These are phyloP conservation scores for Pseudogymnoascus pannorum DNA, from an alignment of 2,329 filamentous ascomycete genomes.

Conservation along the genomic window DNA sequence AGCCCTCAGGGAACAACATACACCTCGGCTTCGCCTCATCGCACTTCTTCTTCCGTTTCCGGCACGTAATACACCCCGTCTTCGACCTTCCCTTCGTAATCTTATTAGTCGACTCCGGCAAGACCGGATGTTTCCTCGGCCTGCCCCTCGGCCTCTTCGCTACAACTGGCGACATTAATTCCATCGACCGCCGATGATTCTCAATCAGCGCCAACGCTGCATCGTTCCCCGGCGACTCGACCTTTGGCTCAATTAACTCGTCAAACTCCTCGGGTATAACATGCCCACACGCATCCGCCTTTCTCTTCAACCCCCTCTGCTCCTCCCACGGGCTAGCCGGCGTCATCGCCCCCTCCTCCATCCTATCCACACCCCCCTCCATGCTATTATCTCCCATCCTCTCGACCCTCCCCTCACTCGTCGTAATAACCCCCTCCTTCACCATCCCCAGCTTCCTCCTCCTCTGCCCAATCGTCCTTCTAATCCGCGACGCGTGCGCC, in stretches of 20 bases:
- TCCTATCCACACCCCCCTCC: background rate
- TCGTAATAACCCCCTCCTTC: background rate
- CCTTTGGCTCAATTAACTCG: background rate
- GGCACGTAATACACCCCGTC: constrained; percentile 61
- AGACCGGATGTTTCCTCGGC: constrained; percentile 71
- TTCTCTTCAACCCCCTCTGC: background rate
- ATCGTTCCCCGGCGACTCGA: background rate
- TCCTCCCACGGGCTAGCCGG: background rate
- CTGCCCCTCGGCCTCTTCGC: constrained; percentile 66
- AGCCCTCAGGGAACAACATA: constrained; percentile 36
- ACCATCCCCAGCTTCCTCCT: background rate
- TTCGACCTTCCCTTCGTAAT: constrained; percentile 69
- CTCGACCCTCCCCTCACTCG: background rate
- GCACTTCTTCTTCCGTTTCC: constrained; percentile 65
- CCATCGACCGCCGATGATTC: background rate
- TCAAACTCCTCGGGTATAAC: background rate
- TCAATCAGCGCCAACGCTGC: background rate
- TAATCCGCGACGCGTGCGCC: background rate
- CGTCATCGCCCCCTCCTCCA: background rate
- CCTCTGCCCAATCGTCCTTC: background rate
- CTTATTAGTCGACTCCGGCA: constrained; percentile 52
- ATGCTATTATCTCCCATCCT: background rate
- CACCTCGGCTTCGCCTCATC: constrained; percentile 62
- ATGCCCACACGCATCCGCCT: background rate
- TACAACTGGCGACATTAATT: background rate